Evolutionary conservation across 306 rosid genomes (phyloP).

Genomic region (Lagenaria siceraria): DNA sequence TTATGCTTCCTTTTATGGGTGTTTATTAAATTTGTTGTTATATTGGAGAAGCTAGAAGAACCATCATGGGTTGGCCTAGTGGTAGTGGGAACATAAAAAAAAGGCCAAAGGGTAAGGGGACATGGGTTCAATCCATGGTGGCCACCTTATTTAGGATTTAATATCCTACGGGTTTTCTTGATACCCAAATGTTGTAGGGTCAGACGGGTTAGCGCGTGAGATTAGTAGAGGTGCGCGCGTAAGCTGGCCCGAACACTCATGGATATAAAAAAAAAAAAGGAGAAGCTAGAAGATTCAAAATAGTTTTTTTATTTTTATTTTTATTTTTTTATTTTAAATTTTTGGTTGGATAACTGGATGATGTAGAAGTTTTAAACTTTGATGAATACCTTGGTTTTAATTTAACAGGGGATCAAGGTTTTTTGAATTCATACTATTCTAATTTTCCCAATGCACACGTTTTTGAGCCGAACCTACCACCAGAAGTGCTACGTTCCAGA

Average conservation of each 20-base stretch:
- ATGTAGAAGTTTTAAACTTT: background rate
- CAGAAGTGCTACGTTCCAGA: slow-evolving; percentile 47
- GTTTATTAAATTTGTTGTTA: background rate
- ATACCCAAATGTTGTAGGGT: too few species aligned
- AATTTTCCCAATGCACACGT: slow-evolving; percentile 82
- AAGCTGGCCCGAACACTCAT: too few species aligned
- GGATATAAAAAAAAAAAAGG: too few species aligned
- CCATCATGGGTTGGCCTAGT: too few species aligned
- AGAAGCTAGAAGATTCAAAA: background rate
- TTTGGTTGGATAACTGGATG: background rate
- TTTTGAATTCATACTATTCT: slow-evolving; percentile 86
- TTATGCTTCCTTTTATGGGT: background rate
- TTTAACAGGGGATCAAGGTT: slow-evolving; percentile 91
- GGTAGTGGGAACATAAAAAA: too few species aligned
- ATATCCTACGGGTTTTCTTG: too few species aligned
- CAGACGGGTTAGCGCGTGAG: too few species aligned
- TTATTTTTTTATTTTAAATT: background rate
- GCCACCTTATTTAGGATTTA: too few species aligned
- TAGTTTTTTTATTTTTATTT: too few species aligned
- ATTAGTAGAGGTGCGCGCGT: too few species aligned
- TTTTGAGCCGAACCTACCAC: slow-evolving; percentile 64
- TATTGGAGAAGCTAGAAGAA: background rate
- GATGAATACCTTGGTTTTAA: background rate
- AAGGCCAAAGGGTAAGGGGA: too few species aligned
- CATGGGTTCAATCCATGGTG: too few species aligned